phyloP scores from a whole-genome alignment of 331 rosid species.

The Arachis monticola region DNA sequence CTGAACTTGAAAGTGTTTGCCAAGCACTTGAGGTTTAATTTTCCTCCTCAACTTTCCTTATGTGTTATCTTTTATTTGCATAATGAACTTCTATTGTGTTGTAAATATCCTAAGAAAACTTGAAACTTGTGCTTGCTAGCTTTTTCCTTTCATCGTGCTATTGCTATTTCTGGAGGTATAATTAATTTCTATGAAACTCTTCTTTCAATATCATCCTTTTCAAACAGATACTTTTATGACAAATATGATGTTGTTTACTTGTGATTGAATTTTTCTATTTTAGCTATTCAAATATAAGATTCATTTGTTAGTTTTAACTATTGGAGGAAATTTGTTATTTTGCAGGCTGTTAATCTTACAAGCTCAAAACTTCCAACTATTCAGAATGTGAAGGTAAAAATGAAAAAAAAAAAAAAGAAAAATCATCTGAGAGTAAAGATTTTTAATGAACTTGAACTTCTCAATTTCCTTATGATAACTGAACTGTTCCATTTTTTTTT shows the following conservation, averaged over 20 bases:
- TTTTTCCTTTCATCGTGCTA: background rate
- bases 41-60: constrained; percentile 32
- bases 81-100: constrained; percentile 6
- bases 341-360: constrained; percentile 90
- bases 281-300: constrained; percentile 26
- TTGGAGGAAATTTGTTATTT: constrained; percentile 37
- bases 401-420: constrained; percentile 21
- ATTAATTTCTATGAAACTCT: background rate
- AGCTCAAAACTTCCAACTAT: constrained; percentile 58
- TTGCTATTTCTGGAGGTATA: constrained; percentile 33
- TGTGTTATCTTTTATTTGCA: background rate
- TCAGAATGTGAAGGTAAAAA: constrained; percentile 61
- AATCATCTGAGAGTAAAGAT: constrained; percentile 18
- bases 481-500: constrained; percentile 9
- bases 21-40: constrained; percentile 82
- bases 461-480: constrained; percentile 28
- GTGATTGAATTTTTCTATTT: constrained; percentile 15
- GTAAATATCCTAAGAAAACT: background rate
- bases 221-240: constrained; percentile 12
- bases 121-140: constrained; percentile 12
- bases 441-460: constrained; percentile 27
- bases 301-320: constrained; percentile 39
- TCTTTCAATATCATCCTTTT: background rate
- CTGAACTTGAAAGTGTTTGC: constrained; percentile 78
- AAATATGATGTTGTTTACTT: constrained; percentile 15